Evolutionary conservation across 2,329 filamentous ascomycete species (phyloP), one percentile per base, ranked within the genome.

Genomic region (Cytospora leucostoma): DNA sequence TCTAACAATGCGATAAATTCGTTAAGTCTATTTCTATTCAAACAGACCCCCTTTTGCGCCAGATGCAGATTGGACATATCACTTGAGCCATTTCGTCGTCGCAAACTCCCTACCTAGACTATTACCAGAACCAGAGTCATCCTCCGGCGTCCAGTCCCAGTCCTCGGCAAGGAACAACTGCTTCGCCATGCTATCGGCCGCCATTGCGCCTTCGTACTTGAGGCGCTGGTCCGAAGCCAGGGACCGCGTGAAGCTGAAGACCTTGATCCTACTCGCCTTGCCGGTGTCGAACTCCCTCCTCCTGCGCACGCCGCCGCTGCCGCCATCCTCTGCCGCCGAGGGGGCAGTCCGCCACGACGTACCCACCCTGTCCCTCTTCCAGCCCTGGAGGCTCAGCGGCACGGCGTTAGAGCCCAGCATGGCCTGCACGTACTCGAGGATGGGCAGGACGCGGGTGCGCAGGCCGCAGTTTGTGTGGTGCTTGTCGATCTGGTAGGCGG

Each of bases 381-480:
- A 86, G 19, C 77, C 74, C 7, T 69, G 69, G n/a, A 77, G 73
- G 15, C 76, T 69, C 11, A 87, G 71, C 2, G 78, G 75, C 7
- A 85, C 70, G 34, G 76, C 75, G 38, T 74, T 77, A 0, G 82
- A 75, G 0, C 80, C 79, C 4, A 88, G 73, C 76, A 86, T 82
- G n/a, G 78, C 73, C 63, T 85, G 81, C 35, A 93, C 75, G 59
- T 87, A 83, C 61, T 90, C 87, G 17, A 92, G 74, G 4, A 90
- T 80, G 8, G 89, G 88, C 47, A 90, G 76, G 4, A 92, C 74
- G 19, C 86, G 81, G 3, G 84, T 86, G 52, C 89, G 79, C 44
- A 91, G 78, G 1, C 90, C 90, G 71, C 90, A 93, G 73, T 92
- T 89, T 1, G 81, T 81, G 73, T 93, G 90, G 71, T 92, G 80